Evolutionary conservation across 2,329 filamentous ascomycete genomes (phyloP).

Genomic region (Colletotrichum scovillei): DNA sequence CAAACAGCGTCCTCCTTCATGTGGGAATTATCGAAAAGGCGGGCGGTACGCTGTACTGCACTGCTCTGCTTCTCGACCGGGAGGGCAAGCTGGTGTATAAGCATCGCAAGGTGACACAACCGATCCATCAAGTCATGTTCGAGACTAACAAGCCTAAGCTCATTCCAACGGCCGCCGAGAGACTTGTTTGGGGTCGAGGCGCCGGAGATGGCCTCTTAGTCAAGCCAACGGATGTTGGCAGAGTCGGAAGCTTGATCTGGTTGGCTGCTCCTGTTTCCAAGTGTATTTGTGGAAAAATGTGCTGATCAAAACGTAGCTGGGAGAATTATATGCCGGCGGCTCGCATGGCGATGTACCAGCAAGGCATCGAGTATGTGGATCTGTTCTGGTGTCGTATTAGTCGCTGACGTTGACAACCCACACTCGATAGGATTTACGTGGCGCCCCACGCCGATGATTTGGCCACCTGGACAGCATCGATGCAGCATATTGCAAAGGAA

Average conservation of each 20-base stretch:
- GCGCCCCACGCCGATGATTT: slow-evolving; percentile 47
- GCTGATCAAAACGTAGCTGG: slow-evolving; percentile 41
- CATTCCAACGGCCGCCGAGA: slow-evolving; percentile 53
- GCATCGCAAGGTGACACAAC: slow-evolving; percentile 49
- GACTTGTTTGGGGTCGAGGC: slow-evolving; percentile 58
- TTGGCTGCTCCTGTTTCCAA: not conserved
- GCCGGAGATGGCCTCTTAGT: slow-evolving; percentile 52
- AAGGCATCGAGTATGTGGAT: slow-evolving; percentile 50
- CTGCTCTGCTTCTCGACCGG: slow-evolving; percentile 49
- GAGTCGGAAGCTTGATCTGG: slow-evolving; percentile 54
- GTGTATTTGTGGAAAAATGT: not conserved
- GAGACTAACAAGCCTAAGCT: slow-evolving; percentile 37
- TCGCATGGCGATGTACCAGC: slow-evolving; percentile 53
- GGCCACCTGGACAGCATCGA: slow-evolving; percentile 50
- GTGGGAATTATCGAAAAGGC: slow-evolving; percentile 55
- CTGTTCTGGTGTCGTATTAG: not conserved
- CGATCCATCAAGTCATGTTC: not conserved
- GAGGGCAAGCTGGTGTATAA: slow-evolving; percentile 49
- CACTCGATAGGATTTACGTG: slow-evolving; percentile 43
- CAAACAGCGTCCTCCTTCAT: slow-evolving; percentile 48
- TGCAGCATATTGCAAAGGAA: slow-evolving; percentile 58
- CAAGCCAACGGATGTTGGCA: slow-evolving; percentile 52
- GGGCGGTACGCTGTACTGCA: slow-evolving; percentile 54
- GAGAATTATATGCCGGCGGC: slow-evolving; percentile 58
- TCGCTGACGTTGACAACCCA: not conserved